Evolutionary conservation across 768 basidiomycete genomes (phyloP), one percentile per base, ranked within the genome.

Genomic region (Clitopilus hobsonii): DNA sequence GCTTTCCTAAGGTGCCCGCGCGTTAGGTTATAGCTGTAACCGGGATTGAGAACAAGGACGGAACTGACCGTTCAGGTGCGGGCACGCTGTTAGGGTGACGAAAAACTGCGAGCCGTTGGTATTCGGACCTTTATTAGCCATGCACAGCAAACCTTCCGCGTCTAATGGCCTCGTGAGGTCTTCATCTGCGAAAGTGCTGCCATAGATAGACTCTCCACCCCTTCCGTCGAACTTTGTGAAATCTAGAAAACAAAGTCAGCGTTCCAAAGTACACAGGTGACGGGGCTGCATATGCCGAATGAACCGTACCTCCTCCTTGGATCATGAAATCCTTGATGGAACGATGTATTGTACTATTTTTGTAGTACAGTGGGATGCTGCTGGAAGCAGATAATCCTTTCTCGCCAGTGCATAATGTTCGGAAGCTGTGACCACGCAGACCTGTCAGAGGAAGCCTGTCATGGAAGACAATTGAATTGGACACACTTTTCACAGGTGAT

Each of bases 61-160:
- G 5, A 26, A 48, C 71, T 70, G 70, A 75, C 91, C 91, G 64
- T 88, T 79, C 45, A 92, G 68, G 65, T 92, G 89, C 3, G 85
- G 82, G 57, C 88, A 84, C 14, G 81, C 78, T n/a, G 80, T 76
- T 10, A 95, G 77, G 20, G 93, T 92, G 58, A 94, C 75, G 65
- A 95, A 94, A 65, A 88, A 95, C 59, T 95, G 93, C 0, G 87
- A 89, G 30, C 86, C 85, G 60, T 94, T 95, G 29, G 93, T 94
- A 69, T 89, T 75, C 0, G 88, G 84, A 2, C 89, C 89, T 59
- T 81, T 81, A 67, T 96, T 96, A 8, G 93, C 93, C 94, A 95
- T 96, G 62, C 90, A 91, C 10, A 96, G 73, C 24, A 95, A 71
- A 71, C 85, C 91, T 64, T 83, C 80, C 0, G 81, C 68, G 59